phyloP scores from a whole-genome alignment of 768 basidiomycete genomes.

The Xanthoconium stramineum region DNA sequence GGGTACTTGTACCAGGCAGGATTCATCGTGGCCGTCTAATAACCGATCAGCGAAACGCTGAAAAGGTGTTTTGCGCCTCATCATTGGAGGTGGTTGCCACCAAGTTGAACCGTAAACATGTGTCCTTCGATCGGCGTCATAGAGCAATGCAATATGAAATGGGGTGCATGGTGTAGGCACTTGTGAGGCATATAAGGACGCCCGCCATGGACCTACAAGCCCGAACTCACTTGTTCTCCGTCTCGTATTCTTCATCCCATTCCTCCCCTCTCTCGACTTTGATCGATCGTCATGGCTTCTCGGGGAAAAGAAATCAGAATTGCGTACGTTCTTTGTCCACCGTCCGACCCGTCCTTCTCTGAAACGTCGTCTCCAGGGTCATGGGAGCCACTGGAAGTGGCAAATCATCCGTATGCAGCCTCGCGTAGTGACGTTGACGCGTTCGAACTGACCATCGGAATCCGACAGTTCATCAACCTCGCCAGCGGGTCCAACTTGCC shows the following conservation, averaged over 20 bases:
- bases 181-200: conserved; percentile 17
- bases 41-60: conserved; percentile 26
- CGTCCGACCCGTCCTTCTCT: not conserved
- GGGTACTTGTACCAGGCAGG: conserved; percentile 17
- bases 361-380: conserved; percentile 20
- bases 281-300: conserved; percentile 20
- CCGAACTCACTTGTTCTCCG: not conserved
- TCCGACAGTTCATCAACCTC: conserved; percentile 49
- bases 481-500: conserved; percentile 47
- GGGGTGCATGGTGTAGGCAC: conserved; percentile 4
- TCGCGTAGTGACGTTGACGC: not conserved
- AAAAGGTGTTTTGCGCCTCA: conserved; percentile 12
- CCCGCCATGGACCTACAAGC: not conserved
- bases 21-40: conserved; percentile 24
- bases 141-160: conserved; percentile 11
- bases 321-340: conserved; percentile 22
- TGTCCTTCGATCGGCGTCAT: conserved; percentile 2
- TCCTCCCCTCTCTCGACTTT: not conserved
- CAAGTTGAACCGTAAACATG: conserved; percentile 12
- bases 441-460: conserved; percentile 1
- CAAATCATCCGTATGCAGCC: conserved; percentile 33
- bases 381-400: conserved; percentile 37
- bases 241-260: not conserved
- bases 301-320: conserved; percentile 32
- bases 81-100: conserved; percentile 5